Conservation (phyloP, 306 rosid species). For the Gastrolobium villosum region DNA sequence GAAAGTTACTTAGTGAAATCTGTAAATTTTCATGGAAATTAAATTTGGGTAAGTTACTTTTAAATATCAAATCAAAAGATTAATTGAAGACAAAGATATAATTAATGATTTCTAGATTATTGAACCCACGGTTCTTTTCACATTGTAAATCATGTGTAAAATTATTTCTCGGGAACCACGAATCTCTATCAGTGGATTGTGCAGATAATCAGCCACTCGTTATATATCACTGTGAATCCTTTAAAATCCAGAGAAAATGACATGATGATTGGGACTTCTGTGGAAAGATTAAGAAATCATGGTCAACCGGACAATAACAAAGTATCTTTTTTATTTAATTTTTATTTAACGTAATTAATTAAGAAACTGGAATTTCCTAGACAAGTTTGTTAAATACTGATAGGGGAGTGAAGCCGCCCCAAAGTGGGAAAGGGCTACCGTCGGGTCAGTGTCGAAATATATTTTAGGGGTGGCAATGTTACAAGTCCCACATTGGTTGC, state of each 20-base stretch:
- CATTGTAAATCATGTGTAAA: slow-evolving; percentile 28
- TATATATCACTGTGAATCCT: slow-evolving; percentile 47
- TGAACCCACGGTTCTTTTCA: not conserved
- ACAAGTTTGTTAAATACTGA: too few species aligned
- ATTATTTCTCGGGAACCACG: slow-evolving; percentile 29
- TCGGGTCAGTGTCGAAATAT: too few species aligned
- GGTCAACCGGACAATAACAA: slow-evolving; percentile 22
- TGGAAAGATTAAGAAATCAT: slow-evolving; percentile 38
- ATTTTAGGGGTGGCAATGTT: too few species aligned
- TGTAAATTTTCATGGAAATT: slow-evolving; percentile 32
- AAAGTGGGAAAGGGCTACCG: too few species aligned
- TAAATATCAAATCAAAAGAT: slow-evolving; percentile 10
- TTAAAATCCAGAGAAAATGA: slow-evolving; percentile 50
- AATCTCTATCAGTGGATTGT: slow-evolving; percentile 34
- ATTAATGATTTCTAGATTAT: not conserved
- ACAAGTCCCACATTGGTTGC: too few species aligned
- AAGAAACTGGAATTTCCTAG: too few species aligned
- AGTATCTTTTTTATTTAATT: not conserved
- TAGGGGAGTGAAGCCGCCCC: too few species aligned
- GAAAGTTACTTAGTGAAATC: slow-evolving; percentile 26
- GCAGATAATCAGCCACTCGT: slow-evolving; percentile 43
- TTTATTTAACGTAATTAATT: too few species aligned
- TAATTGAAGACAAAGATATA: slow-evolving; percentile 42
- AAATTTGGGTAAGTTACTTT: not conserved
- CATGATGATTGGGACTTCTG: slow-evolving; percentile 41